Conservation (phyloP, 768 basidiomycete genomes). For the Gloeostereum incarnatum region DNA sequence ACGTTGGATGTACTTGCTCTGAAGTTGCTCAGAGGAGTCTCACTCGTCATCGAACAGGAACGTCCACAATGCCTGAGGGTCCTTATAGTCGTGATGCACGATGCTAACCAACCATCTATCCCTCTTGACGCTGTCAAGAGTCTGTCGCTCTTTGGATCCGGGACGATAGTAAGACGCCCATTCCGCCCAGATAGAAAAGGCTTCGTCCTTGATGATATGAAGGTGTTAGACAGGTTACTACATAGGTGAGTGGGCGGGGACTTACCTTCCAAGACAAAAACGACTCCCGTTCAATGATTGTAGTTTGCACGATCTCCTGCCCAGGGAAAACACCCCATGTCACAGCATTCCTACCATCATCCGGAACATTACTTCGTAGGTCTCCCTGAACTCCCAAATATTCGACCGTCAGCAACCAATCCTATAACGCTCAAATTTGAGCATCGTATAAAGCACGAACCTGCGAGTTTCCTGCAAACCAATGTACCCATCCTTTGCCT, state of each 20-base stretch:
- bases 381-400: constrained; percentile 48
- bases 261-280: constrained; percentile 94
- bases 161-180: constrained; percentile 89
- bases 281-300: constrained; percentile 91
- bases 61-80: constrained; percentile 69
- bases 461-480: constrained; percentile 74
- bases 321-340: constrained; percentile 99
- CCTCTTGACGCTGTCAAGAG: constrained; percentile 66
- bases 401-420: neutral
- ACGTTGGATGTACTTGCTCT: no score
- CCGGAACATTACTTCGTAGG: constrained; percentile 67
- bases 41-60: constrained; percentile 73
- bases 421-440: neutral
- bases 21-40: constrained; percentile 7
- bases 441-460: constrained; percentile 26
- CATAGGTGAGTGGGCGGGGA: neutral
- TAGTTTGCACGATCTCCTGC: constrained; percentile 92
- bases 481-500: constrained; percentile 66
- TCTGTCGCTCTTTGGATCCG: constrained; percentile 53
- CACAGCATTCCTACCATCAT: constrained; percentile 83
- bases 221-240: no score
- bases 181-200: constrained; percentile 91
- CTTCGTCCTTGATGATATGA: constrained; percentile 64
- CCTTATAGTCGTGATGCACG: constrained; percentile 89
- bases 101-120: constrained; percentile 87